phyloP scores from a whole-genome alignment of 2,329 filamentous ascomycete species.

The Penicillium corylophilum region DNA sequence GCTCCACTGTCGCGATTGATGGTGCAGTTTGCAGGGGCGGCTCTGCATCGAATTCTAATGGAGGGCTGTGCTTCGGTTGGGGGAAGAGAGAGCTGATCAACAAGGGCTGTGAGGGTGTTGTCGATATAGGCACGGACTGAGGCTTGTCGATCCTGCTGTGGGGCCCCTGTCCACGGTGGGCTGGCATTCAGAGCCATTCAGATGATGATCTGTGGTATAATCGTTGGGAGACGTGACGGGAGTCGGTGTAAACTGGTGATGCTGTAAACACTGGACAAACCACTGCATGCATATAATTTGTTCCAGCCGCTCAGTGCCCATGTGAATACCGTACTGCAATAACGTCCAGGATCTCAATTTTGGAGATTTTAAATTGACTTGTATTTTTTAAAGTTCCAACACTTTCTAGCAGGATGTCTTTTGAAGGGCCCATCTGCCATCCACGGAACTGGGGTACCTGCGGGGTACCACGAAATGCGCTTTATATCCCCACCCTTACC shows the following conservation, averaged over 20 bases:
- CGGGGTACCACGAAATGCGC: not conserved
- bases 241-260: not conserved
- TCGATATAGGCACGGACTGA: conserved; percentile 33
- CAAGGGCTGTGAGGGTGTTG: conserved; percentile 22
- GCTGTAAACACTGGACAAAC: not conserved
- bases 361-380: not conserved
- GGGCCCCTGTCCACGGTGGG: not conserved
- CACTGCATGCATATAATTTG: not conserved
- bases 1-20: conserved; percentile 32
- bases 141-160: conserved; percentile 7
- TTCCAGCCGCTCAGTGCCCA: not conserved
- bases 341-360: too few relatives aligned
- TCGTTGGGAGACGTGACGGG: not conserved
- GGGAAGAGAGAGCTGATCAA: conserved; percentile 26
- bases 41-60: conserved; percentile 31
- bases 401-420: not conserved
- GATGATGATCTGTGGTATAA: too few relatives aligned
- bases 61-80: conserved; percentile 28
- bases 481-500: not conserved
- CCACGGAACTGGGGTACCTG: not conserved
- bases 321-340: too few relatives aligned
- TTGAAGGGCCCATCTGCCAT: not conserved
- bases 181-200: conserved; percentile 2
- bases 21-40: conserved; percentile 19
- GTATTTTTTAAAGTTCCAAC: not conserved